Evolutionary conservation across 2,329 filamentous ascomycete species (phyloP), one percentile per base, ranked within the genome.

Genomic region (Neophaeococcomyces mojaviensis): DNA sequence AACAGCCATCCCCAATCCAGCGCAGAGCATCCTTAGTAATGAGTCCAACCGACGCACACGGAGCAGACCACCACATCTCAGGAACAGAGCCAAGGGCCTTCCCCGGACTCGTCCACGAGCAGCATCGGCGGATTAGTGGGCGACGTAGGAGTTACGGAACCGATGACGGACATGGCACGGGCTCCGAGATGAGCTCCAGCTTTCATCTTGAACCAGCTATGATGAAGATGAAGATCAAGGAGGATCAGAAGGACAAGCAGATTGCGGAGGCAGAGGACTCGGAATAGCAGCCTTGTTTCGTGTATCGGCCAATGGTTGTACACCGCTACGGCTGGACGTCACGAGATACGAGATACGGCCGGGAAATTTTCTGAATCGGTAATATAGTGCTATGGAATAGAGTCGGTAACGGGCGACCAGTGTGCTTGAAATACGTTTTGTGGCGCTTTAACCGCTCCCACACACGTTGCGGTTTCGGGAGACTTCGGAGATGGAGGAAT

Each of bases 81-180:
- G 55, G 48, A 19, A 46, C 49, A 15, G 66, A 67, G 39, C 64
- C 66, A 37, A 64, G 61, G 37, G 68, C 67, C 15, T 69, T 69
- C 48, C 67, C 67, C 1, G 67, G 67, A 13, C 61, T 69, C 34
- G 60, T 68, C 36, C 66, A 69, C 36, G 43, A 46, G 26, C 28
- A 22, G 28, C 41, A 44, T 51, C 64, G 64, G 42, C 60, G 62
- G 31, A 57, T 56, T 41, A 59, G 61, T 47, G 59, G 60, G 49
- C 46, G 49, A 20, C 56, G 54, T 33, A 31, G 52, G 42, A 45
- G 53, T n/a, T 37, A 53, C 31, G 53, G 53, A 26, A 49, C 52
- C 18, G 54, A 51, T 18, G 50, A 49, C 20, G 53, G 49, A 15
- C 54, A 57, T 39, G 49, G 49, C 30, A 46, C 49, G 24, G 35